Conservation (phyloP, 2,329 filamentous ascomycete species). For the Incumbomyces lentus region DNA sequence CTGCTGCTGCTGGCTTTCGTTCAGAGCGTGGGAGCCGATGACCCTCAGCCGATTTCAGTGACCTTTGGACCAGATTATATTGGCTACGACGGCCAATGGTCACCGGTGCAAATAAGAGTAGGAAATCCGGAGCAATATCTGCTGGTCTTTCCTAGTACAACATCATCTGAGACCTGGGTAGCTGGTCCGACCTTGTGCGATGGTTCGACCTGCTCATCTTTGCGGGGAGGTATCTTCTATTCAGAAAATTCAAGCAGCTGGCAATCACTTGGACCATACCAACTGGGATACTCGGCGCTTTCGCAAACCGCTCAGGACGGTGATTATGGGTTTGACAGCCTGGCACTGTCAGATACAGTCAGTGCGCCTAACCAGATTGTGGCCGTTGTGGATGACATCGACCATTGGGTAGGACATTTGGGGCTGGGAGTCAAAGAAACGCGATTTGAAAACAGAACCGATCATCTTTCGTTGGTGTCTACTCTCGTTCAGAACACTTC, state of each 20-base stretch:
- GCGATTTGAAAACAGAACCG: slow-evolving; percentile 19
- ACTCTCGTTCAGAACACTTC: slow-evolving; percentile 22
- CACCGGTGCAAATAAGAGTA: slow-evolving; percentile 22
- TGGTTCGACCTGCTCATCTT: slow-evolving; percentile 19
- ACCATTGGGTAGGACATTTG: slow-evolving; percentile 27
- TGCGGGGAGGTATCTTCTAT: slow-evolving; percentile 25
- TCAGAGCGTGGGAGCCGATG: background rate
- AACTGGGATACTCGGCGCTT: slow-evolving; percentile 19
- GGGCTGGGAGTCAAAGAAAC: slow-evolving; percentile 23
- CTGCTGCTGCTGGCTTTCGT: background rate
- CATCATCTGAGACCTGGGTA: slow-evolving; percentile 24
- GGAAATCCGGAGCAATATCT: slow-evolving; percentile 25
- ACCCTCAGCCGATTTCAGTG: slow-evolving; percentile 10
- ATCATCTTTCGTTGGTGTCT: slow-evolving; percentile 21
- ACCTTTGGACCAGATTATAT: slow-evolving; percentile 14
- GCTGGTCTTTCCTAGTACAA: slow-evolving; percentile 23
- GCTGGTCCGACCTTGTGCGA: slow-evolving; percentile 23
- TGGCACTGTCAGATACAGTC: slow-evolving; percentile 22
- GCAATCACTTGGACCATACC: slow-evolving; percentile 21
- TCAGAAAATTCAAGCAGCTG: slow-evolving; percentile 27
- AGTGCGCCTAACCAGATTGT: slow-evolving; percentile 24
- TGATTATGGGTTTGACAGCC: slow-evolving; percentile 29
- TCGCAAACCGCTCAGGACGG: slow-evolving; percentile 20
- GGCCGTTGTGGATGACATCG: slow-evolving; percentile 24
- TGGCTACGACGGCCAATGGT: slow-evolving; percentile 25